phyloP scores from a whole-genome alignment of 495 filamentous ascomycete genomes.

The Tuber melanosporum region DNA sequence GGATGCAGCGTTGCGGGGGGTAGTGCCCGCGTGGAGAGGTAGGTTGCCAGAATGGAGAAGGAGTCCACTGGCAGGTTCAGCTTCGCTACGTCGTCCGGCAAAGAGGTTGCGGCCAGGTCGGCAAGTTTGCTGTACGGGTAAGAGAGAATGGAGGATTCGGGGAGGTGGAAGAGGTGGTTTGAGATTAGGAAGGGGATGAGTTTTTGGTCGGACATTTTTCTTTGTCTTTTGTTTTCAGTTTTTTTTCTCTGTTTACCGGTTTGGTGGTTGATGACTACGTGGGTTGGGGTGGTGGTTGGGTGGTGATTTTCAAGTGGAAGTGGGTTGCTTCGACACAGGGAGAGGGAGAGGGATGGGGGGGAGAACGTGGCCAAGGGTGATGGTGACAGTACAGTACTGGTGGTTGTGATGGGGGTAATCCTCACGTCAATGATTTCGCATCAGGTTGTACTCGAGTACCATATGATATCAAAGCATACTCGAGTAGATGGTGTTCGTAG shows the following conservation, averaged over 20 bases:
- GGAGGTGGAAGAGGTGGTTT: slow-evolving; percentile 19
- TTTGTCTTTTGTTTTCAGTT: not conserved
- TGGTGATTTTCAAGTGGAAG: not conserved
- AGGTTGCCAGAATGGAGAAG: slow-evolving; percentile 14
- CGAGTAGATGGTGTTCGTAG: not conserved
- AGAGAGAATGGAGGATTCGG: slow-evolving; percentile 20
- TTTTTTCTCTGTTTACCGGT: not conserved
- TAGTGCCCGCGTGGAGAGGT: slow-evolving; percentile 19
- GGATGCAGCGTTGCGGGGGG: slow-evolving; percentile 16
- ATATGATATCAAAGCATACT: not conserved
- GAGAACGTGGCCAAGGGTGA: not conserved
- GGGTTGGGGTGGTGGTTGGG: not conserved
- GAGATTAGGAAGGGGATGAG: slow-evolving; percentile 24
- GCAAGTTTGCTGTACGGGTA: slow-evolving; percentile 30
- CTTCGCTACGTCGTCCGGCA: slow-evolving; percentile 22
- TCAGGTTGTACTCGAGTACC: not conserved
- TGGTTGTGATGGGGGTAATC: not conserved
- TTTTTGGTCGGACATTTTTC: slow-evolving; percentile 11
- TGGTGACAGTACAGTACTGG: not conserved
- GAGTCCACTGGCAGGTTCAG: slow-evolving; percentile 21
- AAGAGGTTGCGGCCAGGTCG: slow-evolving; percentile 21
- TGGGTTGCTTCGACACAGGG: not conserved
- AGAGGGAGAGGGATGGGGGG: not conserved
- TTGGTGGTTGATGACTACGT: not conserved
- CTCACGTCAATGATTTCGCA: not conserved